Evolutionary conservation across 768 basidiomycete genomes (phyloP), one percentile per base, ranked within the genome.

Genomic region (Hirschioporus abietinus): DNA sequence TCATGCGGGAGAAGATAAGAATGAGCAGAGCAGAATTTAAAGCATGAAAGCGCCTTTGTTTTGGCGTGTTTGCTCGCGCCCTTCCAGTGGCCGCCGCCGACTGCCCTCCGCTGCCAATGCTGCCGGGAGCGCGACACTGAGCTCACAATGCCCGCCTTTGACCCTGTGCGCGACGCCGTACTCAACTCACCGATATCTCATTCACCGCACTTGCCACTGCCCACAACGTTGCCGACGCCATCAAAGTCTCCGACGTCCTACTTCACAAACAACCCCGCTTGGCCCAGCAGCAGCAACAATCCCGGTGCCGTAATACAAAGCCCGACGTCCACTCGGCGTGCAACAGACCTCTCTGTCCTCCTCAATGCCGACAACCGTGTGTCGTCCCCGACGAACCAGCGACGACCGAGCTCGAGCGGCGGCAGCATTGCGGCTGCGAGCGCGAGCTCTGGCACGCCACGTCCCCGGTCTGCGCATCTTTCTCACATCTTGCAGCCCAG

Each of bases 81-180:
- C 42, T 52, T 52, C 12, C n/a, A n/a, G 42, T 52, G 20, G 42
- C 15, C 42, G 42, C 12, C 42, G 42, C 42, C 42, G 42, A 52
- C 42, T 52, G 42, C 42, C 15, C 42, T 15, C 42, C 42, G 42
- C 20, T 52, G 42, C 42, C 42, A 52, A 52, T 52, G 42, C 42
- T 52, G 42, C 42, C 42, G 42, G 20, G 42, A 52, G 42, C 42
- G 42, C 42, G 12, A 52, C 20, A 52, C 42, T 52, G 5, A 52
- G 42, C 42, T 52, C 42, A 20, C 70, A 58, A 88, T 88, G 88
- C 88, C 91, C 71, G 85, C 85, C 66, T 92, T 92, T 82, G 92
- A 93, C 83, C 91, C 92, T 72, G 91, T 93, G 68, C 85, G 92
- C 76, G 92, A 93, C 83, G 92, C 92, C 68, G 89, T 92, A 72